These are phyloP conservation scores for Pichia heedii DNA, from an alignment of 805 yeast genomes.

Conservation along the genomic window DNA sequence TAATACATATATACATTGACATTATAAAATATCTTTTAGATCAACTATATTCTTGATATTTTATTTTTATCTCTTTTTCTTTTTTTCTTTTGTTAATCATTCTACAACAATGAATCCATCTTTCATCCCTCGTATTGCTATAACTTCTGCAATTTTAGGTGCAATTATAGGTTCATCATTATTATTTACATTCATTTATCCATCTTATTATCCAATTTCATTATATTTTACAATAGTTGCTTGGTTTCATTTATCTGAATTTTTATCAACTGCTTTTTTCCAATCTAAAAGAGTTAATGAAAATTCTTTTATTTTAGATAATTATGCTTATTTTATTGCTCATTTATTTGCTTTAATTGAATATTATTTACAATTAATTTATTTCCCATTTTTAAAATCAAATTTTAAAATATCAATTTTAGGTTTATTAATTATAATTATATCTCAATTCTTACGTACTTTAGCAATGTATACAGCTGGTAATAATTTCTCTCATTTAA, in stretches of 20 bases:
- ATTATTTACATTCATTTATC: conserved; percentile 14
- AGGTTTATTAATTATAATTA: conserved; percentile 41
- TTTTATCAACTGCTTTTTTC: conserved; percentile 65
- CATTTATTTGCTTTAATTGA: conserved; percentile 49
- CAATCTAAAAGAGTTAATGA: conserved; percentile 57
- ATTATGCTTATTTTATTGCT: conserved; percentile 56
- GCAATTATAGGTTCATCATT: conserved; percentile 31
- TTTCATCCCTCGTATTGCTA: conserved; percentile 11
- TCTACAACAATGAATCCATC: neutral
- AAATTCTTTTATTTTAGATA: conserved; percentile 61
- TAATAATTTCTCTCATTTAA: conserved; percentile 73
- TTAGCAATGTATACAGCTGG: conserved; percentile 85
- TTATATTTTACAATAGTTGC: conserved; percentile 46
- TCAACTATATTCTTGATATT: too few species aligned
- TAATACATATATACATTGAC: too few species aligned
- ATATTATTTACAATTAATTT: conserved; percentile 31
- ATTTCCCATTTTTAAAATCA: conserved; percentile 33
- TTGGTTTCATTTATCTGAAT: conserved; percentile 76
- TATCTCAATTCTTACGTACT: conserved; percentile 65
- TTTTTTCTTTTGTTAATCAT: too few species aligned
- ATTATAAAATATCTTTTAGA: too few species aligned
- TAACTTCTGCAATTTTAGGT: conserved; percentile 39
- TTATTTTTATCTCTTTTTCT: too few species aligned
- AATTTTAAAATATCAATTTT: conserved; percentile 13
- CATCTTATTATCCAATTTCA: neutral